phyloP scores from a whole-genome alignment of 805 yeast genomes.

The Dipodascus geniculatus region DNA sequence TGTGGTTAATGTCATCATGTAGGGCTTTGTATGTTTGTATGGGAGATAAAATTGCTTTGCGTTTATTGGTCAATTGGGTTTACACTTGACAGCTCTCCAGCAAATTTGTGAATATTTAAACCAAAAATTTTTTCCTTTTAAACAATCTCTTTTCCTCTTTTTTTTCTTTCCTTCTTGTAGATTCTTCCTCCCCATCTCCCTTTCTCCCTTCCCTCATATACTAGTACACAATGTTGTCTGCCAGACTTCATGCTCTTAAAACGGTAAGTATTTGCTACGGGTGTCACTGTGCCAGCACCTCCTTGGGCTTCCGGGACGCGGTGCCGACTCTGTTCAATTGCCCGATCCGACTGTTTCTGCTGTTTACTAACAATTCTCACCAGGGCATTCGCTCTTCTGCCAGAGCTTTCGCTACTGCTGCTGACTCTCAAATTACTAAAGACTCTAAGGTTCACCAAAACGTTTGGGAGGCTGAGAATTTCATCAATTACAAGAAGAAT shows the following conservation, averaged over 20 bases:
- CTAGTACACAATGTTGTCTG: conserved; percentile 3
- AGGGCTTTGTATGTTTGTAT: background rate
- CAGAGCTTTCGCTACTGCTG: conserved; percentile 2
- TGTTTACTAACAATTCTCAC: background rate
- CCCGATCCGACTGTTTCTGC: no score
- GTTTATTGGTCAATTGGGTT: background rate
- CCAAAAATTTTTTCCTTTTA: background rate
- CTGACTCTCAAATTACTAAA: conserved; percentile 27
- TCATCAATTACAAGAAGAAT: conserved; percentile 85
- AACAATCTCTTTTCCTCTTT: background rate
- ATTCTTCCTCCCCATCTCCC: background rate
- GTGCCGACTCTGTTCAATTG: no score
- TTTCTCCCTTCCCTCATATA: background rate
- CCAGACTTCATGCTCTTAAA: conserved; percentile 5
- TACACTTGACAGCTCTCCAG: background rate
- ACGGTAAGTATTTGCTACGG: conserved; percentile 4
- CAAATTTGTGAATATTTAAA: background rate
- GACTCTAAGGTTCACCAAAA: conserved; percentile 75
- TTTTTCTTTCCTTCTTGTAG: background rate
- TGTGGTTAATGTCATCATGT: background rate
- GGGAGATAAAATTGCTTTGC: background rate
- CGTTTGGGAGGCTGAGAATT: conserved; percentile 49
- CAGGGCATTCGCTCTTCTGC: background rate
- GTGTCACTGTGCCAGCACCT: no score
- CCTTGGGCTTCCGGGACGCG: no score